Evolutionary conservation across 495 filamentous ascomycete genomes (phyloP), one percentile per base, ranked within the genome.

Genomic region (Penicillium daleae): DNA sequence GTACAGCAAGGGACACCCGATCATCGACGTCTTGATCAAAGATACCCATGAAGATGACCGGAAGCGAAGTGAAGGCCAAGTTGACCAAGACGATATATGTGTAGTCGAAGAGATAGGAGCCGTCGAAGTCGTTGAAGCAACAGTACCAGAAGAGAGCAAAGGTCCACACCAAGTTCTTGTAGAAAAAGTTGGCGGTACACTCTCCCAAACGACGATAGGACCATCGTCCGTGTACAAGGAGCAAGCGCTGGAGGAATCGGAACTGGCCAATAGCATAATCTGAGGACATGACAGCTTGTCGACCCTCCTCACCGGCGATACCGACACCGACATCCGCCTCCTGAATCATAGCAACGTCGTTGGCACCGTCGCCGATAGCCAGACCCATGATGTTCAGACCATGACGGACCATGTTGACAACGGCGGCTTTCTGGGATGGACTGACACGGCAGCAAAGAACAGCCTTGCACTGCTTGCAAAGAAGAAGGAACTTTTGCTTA

Each of bases 321-420:
- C 96, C 96, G 57, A 99, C 94, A 74, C 96, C 96, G 21, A 98
- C 92, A 76, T 99, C 93, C 5, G 96, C 96, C 76, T 98, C 93
- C 76, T 99, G 96, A 72, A 99, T 99, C 96, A 99, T 99, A 39
- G 96, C 96, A 63, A 98, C 96, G 77, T 99, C 96, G 76, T 98
- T 99, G 61, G 96, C 96, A 71, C 95, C 96, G 76, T 99, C 96
- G 61, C 96, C 96, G 56, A 99, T 90, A 1, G 94, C 93, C 46
- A 99, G 84, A 7, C 95, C 97, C 89, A 99, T 96, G 74, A 98
- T 93, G 74, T 97, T 92, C 39, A 99, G 82, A 31, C 96, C 93
- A 59, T 84, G 83, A 78, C 97, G 97, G 52, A 99, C 92, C 90
- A 99, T 91, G 61, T 87, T 82, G 40, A 97, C 96, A 31, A 99